A percentile compares a stretch with the other conserved stretches of the same genome.
These are phyloP conservation scores for Pseudoneurospora amorphoporcata DNA, from an alignment of 495 filamentous ascomycete species.

Conservation along the genomic window DNA sequence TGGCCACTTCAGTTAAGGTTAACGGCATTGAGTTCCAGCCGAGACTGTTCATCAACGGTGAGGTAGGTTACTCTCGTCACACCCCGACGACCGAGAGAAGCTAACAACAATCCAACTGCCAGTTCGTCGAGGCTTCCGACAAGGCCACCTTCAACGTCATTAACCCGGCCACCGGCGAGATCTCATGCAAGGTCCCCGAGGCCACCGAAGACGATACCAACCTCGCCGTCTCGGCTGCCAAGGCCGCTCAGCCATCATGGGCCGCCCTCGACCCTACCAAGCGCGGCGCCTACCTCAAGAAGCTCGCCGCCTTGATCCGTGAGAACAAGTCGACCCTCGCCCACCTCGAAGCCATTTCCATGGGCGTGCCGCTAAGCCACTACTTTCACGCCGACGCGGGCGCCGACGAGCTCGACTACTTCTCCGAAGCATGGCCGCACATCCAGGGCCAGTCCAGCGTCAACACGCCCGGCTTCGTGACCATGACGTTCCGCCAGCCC, in stretches of 20 bases:
- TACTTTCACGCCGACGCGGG: constrained; percentile 10
- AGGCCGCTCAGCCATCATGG: constrained; percentile 50
- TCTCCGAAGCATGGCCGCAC: constrained; percentile 22
- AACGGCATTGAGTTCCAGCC: constrained; percentile 3
- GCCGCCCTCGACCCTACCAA: constrained; percentile 33
- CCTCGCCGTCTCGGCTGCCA: constrained; percentile 47
- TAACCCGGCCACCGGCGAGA: constrained; percentile 21
- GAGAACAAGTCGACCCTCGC: constrained; percentile 40
- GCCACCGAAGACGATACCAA: constrained; percentile 40
- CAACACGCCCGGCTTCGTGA: constrained; percentile 67
- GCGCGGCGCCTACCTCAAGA: constrained; percentile 38
- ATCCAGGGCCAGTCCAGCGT: constrained; percentile 70
- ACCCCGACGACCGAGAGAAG: background rate
- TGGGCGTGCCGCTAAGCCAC: constrained; percentile 36
- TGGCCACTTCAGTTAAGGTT: background rate
- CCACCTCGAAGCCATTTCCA: constrained; percentile 41
- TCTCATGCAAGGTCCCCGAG: constrained; percentile 20
- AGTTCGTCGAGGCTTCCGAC: constrained; percentile 30
- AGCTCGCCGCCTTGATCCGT: constrained; percentile 40
- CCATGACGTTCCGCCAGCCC: constrained; percentile 80
- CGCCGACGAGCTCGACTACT: constrained; percentile 23
- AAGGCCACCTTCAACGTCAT: constrained; percentile 23
- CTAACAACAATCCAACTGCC: background rate
- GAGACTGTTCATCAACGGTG: constrained; percentile 29
- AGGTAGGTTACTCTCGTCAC: constrained; percentile 11